Base-by-base conservation (phyloP, 768 basidiomycete species). In the Leccinellum luteum region DNA sequence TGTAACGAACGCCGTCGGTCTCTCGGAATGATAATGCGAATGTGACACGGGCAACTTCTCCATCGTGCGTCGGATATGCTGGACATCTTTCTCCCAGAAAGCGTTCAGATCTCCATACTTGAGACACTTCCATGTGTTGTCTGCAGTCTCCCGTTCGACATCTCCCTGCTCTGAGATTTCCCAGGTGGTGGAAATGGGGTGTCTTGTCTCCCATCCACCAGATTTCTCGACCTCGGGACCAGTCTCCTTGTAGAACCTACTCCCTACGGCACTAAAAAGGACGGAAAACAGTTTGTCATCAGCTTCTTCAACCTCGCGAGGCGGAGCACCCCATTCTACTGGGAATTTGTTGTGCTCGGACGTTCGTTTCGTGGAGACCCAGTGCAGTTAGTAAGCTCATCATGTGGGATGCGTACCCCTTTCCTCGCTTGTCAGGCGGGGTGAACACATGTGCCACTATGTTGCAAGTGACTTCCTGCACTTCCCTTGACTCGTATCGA, bases 301-400 rank as follows among this genome's bases (percentile, higher is more conserved):
- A 3, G 72, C 64, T 6, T 66, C 66, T 5, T 64, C 48, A 3
- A 75, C 69, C 31, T 62, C 58, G 2, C 61, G 54, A 4, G 82
- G 83, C 30, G 77, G 75, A 1, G 65, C 50, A 8, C 81, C 82
- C 75, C 74, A 79, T 43, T 59, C 60, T 0, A 54, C 49, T 7
- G 81, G 80, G 73, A 74, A 76, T 51, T 53, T 43, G 64, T 55
- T 34, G 51, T 41, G 9, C 66, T 66, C n/a, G 66, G 63, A 2
- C 60, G 45, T 44, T 58, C 61, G 27, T 8, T 73, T 69, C 12
- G 79, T 78, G 28, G 81, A 66, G 12, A 81, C 75, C 75, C 79
- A 81, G 62, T 87, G 85, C 41, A n/a, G n/a, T n/a, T n/a, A 87
- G 55, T 17, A 87, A 73, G n/a, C 79, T 73, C 84, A 86, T 83